Evolutionary conservation across 2,329 filamentous ascomycete genomes (phyloP), one percentile per base, ranked within the genome.

Genomic region (Beauveria medogensis): DNA sequence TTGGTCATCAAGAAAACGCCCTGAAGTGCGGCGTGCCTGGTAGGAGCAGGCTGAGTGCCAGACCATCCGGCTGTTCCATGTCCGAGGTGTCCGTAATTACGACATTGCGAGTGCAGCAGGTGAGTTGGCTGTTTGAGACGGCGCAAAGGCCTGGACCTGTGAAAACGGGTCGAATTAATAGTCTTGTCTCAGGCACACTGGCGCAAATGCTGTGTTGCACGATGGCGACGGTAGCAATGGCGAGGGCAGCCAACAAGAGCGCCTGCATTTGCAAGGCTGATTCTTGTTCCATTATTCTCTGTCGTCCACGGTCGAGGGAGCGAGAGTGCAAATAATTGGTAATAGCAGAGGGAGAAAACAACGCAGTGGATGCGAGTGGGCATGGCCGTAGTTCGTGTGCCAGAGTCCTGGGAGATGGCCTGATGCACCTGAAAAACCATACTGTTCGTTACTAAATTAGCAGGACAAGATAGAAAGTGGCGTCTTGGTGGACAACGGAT

Each of bases 71-170:
- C 34, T 16, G 34, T 59, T 50, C 55, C 56, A 53, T 46, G 40
- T 53, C 48, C 56, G 56, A 59, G 48, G 20, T 34, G 37, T 12
- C 56, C 56, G 56, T 59, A 59, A 59, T 46, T 59, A 59, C 48
- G 56, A 46, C 40, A 20, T 37, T 12, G 56, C 34, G 20, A 37
- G 34, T 37, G 12, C 44, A 22, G 55, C 26, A 46, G 24, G 44
- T 34, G 43, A 26, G 6, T 50, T 50, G 47, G n/a, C 26, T 30
- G 10, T 28, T 58, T 58, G 55, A 56, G 40, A 56, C 55, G 20
- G 14, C 24, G 46, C 34, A 30, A 47, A 28, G 55, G 44, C 44
- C 55, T 41, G 22, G 34, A 47, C 54, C 54, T 20, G 9, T 30
- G 40, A n/a, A 34, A n/a, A 41, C 8, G 12, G 54, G n/a, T 28